Base-by-base conservation (phyloP, 345 rosid genomes). In the Anacardium occidentale region DNA sequence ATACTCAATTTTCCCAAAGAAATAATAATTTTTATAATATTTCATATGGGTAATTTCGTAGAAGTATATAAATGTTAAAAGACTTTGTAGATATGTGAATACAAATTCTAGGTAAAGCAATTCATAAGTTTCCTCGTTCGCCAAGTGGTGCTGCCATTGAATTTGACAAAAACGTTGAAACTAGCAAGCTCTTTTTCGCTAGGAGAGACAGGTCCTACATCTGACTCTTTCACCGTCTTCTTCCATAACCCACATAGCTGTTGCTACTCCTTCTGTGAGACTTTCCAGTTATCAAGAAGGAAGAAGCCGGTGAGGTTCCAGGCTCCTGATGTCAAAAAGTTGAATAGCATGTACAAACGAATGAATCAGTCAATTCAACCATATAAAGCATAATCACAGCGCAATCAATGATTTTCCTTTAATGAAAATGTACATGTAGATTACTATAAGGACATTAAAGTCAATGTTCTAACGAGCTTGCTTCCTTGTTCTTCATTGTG, bases 131-230 rank as follows among this genome's bases (percentile, higher is more conserved):
- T 52, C 44, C 25, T 12, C 45, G 8, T 47, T 47, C n/a, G 54
- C 15, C 52, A 9, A 57, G 62, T 42, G 72, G 63, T 7, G 42
- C 42, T 26, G 58, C 70, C 45, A 47, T 58, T 45, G 40, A 26
- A 25, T 70, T 69, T 59, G 66, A 60, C 47, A 3, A 71, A 20
- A 60, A 71, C 9, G 48, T 59, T 29, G 74, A 60, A 70, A 48
- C 13, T 26, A 47, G 6, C 14, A 48, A 29, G 10, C 34, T 47
- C 26, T 26, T 47, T 47, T 48, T 59, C 74, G 47, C 65, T 13
- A 56, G 0, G 51, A 32, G 37, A 47, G 32, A 24, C 34, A 1
- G 40, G 40, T 37, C 42, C 9, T 37, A 7, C 55, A 0, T 40
- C 44, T 45, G 55, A 57, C 55, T 58, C 55, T 25, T 24, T 45